Conservation (phyloP, 441 rosid species). For the Gossypium gossypioides region DNA sequence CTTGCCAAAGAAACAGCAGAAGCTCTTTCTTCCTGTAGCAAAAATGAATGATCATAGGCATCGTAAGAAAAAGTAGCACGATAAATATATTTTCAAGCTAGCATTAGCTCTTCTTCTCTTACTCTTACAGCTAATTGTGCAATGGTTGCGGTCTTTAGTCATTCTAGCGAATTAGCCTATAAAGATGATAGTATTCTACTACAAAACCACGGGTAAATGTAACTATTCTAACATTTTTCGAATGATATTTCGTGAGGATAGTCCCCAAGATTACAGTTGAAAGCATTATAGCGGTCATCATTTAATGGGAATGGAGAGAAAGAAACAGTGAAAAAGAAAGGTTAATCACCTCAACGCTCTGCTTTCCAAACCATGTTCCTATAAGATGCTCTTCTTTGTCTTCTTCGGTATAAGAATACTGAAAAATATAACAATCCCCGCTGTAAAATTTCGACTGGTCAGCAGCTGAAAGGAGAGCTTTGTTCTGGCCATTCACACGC, state of each 20-base stretch:
- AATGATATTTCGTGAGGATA: not conserved
- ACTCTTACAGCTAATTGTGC: not conserved
- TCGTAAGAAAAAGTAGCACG: not conserved
- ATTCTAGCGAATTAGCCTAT: not conserved
- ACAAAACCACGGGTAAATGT: not conserved
- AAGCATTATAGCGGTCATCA: not conserved
- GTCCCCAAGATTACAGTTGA: not conserved
- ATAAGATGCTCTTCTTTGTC: slow-evolving; percentile 77
- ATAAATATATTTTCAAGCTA: not conserved
- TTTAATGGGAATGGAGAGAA: not conserved
- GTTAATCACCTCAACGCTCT: slow-evolving; percentile 58
- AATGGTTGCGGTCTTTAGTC: not conserved
- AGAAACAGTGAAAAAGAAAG: not conserved
- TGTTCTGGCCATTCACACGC: slow-evolving; percentile 65
- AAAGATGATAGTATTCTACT: no score
- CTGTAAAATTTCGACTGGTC: slow-evolving; percentile 79
- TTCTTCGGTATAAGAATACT: slow-evolving; percentile 82
- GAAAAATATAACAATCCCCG: slow-evolving; percentile 81
- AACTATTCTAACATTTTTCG: not conserved
- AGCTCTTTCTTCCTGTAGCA: slow-evolving; percentile 67
- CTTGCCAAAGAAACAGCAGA: slow-evolving; percentile 60
- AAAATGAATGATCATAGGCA: slow-evolving; percentile 12
- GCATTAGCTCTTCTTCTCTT: not conserved
- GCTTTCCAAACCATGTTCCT: slow-evolving; percentile 96
- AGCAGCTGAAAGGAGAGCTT: slow-evolving; percentile 57